Base-by-base conservation (phyloP, 2,329 filamentous ascomycete species). In the Trichophyton verrucosum region DNA sequence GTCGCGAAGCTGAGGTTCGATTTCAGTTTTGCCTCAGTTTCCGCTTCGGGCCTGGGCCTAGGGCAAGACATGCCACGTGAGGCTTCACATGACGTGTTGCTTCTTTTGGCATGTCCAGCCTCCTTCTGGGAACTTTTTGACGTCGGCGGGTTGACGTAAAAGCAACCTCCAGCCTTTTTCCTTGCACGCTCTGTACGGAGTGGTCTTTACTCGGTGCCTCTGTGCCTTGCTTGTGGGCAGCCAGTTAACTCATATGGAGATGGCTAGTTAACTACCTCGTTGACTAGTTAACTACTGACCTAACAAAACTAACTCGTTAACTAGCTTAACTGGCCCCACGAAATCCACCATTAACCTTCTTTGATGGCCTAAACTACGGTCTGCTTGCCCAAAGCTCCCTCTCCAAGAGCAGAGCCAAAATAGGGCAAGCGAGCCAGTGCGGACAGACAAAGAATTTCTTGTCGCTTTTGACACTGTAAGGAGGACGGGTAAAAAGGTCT, bases 261-360 rank as follows among this genome's bases (percentile, higher is more conserved):
- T 55, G 27, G 27, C 17, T 55, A 15, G 49, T n/a, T 55, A 33
- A 36, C 33, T 38, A 38, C 1, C 11, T 36, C 1, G 8, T 36
- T 33, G 9, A 33, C 30, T 33, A 33, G 9, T 30, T 4, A 33
- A 33, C 30, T 8, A 38, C 33, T 9, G 33, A 38, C 13, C 33
- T 3, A 38, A 13, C 33, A 3, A 38, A 38, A 13, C 11, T 38
- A 38, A 13, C 11, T 13, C 2, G 30, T 33, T 33, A 38, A 9
- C 33, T 30, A 38, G 33, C 33, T 30, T 13, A 38, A 38, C 33
- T 13, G 9, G 13, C 33, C 17, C n/a, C 49, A 36, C 49, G 13
- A 55, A 55, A 36, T n/a, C 49, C 49, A 55, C 49, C 30, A 15
- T 36, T 55, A 55, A 55, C 49, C 49, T 55, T 55, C 49, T 55